phyloP scores from a whole-genome alignment of 441 rosid species.

The Gossypium davidsonii region DNA sequence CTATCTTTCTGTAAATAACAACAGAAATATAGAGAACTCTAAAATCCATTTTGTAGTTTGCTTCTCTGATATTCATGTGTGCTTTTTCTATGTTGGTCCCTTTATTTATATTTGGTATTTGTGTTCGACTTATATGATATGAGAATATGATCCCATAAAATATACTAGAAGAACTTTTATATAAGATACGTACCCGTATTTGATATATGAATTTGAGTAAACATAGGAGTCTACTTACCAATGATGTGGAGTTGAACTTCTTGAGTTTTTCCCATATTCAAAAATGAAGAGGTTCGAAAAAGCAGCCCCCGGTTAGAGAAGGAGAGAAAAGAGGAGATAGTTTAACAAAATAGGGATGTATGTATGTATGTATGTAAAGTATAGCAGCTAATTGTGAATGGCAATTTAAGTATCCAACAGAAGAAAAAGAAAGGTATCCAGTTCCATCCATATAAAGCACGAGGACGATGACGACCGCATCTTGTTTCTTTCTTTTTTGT shows the following conservation, averaged over 20 bases:
- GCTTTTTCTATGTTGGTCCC: too few relatives aligned
- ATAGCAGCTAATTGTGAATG: neutral
- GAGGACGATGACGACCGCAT: neutral
- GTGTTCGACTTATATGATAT: too few relatives aligned
- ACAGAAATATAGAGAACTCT: too few relatives aligned
- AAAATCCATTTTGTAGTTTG: too few relatives aligned
- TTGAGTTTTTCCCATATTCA: slow-evolving; percentile 6
- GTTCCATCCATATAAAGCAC: neutral
- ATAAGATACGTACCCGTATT: neutral
- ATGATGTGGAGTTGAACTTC: slow-evolving; percentile 11
- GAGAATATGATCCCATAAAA: neutral
- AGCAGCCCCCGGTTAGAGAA: too few relatives aligned
- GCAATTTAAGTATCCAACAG: neutral
- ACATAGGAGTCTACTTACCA: slow-evolving; percentile 7
- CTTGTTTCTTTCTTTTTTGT: neutral
- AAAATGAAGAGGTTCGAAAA: neutral
- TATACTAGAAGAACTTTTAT: too few relatives aligned
- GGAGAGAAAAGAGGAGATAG: neutral
- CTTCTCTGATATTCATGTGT: too few relatives aligned
- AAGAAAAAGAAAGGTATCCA: neutral
- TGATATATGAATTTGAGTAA: neutral
- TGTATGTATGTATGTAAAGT: neutral
- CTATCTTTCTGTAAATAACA: neutral
- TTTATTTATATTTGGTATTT: too few relatives aligned
- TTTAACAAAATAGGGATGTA: neutral